phyloP scores from a whole-genome alignment of 805 yeast species.

The Clavispora asparagi region DNA sequence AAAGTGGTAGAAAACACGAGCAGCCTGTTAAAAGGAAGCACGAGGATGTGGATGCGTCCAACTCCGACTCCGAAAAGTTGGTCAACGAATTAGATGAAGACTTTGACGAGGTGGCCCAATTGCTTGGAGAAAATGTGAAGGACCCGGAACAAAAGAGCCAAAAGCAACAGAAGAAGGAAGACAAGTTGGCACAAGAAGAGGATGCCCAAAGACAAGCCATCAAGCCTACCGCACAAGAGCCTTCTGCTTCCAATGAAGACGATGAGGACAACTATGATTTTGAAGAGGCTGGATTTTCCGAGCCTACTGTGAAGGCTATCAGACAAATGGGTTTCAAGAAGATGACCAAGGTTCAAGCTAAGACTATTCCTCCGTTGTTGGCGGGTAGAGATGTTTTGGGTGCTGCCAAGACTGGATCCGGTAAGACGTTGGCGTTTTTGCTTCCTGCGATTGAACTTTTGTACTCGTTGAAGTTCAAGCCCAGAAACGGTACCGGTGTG shows the following conservation, averaged over 20 bases:
- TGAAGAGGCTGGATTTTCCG: slow-evolving; percentile 57
- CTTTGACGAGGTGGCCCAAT: slow-evolving; percentile 51
- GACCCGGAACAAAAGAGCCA: slow-evolving; percentile 34
- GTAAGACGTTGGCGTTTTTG: slow-evolving; percentile 93
- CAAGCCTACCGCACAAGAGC: slow-evolving; percentile 22
- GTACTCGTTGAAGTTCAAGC: slow-evolving; percentile 87
- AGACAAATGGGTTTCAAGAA: slow-evolving; percentile 82
- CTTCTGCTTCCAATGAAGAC: slow-evolving; percentile 25
- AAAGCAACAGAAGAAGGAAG: slow-evolving; percentile 17
- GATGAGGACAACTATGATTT: slow-evolving; percentile 28
- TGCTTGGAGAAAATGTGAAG: slow-evolving; percentile 41
- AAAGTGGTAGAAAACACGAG: slow-evolving; percentile 1
- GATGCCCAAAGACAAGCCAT: slow-evolving; percentile 21
- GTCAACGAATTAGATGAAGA: slow-evolving; percentile 54
- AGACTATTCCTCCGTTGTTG: slow-evolving; percentile 92
- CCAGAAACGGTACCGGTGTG: slow-evolving; percentile 97
- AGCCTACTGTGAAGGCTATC: slow-evolving; percentile 77
- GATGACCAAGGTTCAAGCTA: slow-evolving; percentile 93
- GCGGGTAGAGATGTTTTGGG: slow-evolving; percentile 98
- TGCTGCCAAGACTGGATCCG: slow-evolving; percentile 99
- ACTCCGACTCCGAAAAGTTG: slow-evolving; percentile 36
- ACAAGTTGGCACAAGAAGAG: slow-evolving; percentile 16
- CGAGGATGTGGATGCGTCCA: slow-evolving; percentile 25
- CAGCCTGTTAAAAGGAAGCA: slow-evolving; percentile 14
- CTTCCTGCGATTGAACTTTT: slow-evolving; percentile 94